phyloP scores from a whole-genome alignment of 1,284 basidiomycete species.

The Ceratobasidium sp. region DNA sequence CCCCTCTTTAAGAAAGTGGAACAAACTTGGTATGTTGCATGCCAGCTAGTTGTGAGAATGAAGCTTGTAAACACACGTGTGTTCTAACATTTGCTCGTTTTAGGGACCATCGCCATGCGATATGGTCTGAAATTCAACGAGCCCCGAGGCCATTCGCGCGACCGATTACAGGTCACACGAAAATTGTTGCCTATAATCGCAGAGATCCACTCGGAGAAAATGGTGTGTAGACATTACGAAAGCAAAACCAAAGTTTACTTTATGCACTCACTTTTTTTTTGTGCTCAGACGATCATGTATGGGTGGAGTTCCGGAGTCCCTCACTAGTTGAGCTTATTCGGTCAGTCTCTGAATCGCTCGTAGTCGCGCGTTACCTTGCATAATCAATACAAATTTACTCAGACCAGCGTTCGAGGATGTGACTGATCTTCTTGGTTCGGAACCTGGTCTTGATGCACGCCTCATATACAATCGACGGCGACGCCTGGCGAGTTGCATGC shows the following conservation, averaged over 20 bases:
- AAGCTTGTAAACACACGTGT: too few species aligned
- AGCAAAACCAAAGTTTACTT: too few species aligned
- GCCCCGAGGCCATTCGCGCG: background rate
- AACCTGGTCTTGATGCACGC: slow-evolving; percentile 23
- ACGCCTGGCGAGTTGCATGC: background rate
- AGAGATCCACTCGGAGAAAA: background rate
- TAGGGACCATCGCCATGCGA: background rate
- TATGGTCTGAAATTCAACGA: background rate
- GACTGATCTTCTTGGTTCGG: background rate
- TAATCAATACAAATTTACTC: background rate
- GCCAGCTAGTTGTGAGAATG: background rate
- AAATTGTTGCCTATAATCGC: slow-evolving; percentile 16
- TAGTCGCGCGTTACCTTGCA: background rate
- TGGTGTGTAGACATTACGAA: too few species aligned
- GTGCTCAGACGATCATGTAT: slow-evolving; percentile 19
- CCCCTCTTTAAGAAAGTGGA: slow-evolving; percentile 2
- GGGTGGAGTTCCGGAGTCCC: slow-evolving; percentile 29
- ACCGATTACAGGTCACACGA: background rate
- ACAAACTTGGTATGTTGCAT: background rate
- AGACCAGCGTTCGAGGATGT: slow-evolving; percentile 1
- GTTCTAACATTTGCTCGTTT: background rate
- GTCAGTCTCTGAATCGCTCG: background rate
- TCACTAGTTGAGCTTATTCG: background rate
- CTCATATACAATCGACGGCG: slow-evolving; percentile 1
- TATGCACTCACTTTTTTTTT: background rate